Conservation (phyloP, 1,284 basidiomycete species). For the Stereum hirsutum region DNA sequence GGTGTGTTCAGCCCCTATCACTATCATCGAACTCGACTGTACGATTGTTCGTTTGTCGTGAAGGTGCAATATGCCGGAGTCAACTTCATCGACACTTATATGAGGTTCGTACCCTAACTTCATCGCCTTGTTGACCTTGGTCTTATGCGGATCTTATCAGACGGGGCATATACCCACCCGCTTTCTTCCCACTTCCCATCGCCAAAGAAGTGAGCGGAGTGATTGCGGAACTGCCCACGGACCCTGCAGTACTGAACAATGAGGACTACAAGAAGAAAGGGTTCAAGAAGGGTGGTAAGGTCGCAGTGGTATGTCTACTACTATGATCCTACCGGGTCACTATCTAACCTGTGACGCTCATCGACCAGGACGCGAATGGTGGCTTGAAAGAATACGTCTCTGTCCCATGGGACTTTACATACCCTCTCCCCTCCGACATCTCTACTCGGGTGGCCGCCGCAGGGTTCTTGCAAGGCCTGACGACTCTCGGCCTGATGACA, state of each 20-base stretch:
- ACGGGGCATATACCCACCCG: conserved; percentile 26
- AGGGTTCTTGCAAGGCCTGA: conserved; percentile 69
- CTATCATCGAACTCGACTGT: neutral
- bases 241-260: conserved; percentile 22
- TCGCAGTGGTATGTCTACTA: conserved; percentile 26
- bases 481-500: conserved; percentile 70
- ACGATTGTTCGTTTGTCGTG: neutral
- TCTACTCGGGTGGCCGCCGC: conserved; percentile 63
- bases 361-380: conserved; percentile 22
- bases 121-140: neutral
- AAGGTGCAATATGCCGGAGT: conserved; percentile 68
- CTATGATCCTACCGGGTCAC: neutral
- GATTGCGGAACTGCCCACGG: conserved; percentile 42
- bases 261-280: conserved; percentile 26
- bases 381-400: conserved; percentile 74
- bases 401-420: conserved; percentile 48
- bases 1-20: conserved; percentile 32
- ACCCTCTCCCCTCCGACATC: conserved; percentile 50
- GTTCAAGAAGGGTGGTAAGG: conserved; percentile 34
- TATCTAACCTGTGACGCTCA: neutral
- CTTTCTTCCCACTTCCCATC: conserved; percentile 43
- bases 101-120: conserved; percentile 39
- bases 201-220: conserved; percentile 54
- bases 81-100: conserved; percentile 86
- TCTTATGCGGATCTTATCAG: conserved; percentile 9